These are phyloP conservation scores for Clavispora vitiphila DNA, from an alignment of 805 yeast species.

Conservation along the genomic window DNA sequence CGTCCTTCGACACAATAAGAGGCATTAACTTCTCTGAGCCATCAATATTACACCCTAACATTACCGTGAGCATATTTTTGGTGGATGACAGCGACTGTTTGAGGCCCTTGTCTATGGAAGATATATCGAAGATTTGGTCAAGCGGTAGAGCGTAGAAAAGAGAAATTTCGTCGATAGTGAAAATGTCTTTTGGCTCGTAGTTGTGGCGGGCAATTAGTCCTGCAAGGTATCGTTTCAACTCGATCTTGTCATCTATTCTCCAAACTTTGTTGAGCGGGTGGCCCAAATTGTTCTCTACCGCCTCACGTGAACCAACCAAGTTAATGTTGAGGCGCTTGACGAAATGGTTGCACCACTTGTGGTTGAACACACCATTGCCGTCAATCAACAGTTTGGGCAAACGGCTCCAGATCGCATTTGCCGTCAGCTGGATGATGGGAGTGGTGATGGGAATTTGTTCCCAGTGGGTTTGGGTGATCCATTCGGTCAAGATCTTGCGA, in stretches of 20 bases:
- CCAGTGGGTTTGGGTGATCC: constrained; percentile 67
- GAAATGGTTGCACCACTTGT: constrained; percentile 56
- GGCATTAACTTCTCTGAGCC: constrained; percentile 63
- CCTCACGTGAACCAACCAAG: constrained; percentile 42
- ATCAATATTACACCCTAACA: constrained; percentile 59
- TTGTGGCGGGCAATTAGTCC: constrained; percentile 23
- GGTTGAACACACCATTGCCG: constrained; percentile 61
- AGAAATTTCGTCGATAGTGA: constrained; percentile 58
- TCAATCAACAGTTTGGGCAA: constrained; percentile 50
- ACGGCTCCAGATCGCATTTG: constrained; percentile 58
- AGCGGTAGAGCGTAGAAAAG: constrained; percentile 56
- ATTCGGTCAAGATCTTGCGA: constrained; percentile 58
- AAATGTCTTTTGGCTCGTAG: constrained; percentile 49
- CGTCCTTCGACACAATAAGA: constrained; percentile 54
- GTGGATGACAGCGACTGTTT: constrained; percentile 32
- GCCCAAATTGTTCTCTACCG: constrained; percentile 29
- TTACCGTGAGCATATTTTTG: constrained; percentile 46
- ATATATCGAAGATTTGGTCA: constrained; percentile 49
- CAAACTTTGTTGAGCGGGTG: constrained; percentile 46
- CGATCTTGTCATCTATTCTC: constrained; percentile 54
- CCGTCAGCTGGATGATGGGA: constrained; percentile 59
- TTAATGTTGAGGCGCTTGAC: constrained; percentile 46
- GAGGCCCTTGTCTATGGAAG: constrained; percentile 39
- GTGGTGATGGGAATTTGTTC: constrained; percentile 60
- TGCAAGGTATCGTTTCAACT: constrained; percentile 40